Base-by-base conservation (phyloP, 192 early-diverging fungal species). In the Neocallimastix lanati region DNA sequence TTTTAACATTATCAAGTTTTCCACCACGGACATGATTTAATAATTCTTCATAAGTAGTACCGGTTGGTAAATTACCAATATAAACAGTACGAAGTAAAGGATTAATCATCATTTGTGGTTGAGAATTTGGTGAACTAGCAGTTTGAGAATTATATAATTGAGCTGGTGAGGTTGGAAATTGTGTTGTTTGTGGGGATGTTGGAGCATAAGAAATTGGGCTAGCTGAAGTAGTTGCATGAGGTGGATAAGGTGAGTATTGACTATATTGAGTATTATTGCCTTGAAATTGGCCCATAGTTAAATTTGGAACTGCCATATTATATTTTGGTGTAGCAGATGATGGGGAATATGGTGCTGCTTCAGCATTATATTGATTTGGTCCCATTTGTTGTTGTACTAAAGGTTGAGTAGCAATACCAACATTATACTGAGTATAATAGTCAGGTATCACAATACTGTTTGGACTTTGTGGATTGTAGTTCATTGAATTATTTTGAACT, bases 11-110 rank as follows among this genome's bases (percentile, higher is more conserved):
- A 81, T 95, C 93, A 28, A 96, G 82, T 14, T 86, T 81, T 15
- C 95, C 95, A 36, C 86, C 85, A 37, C 88, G 90, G 33, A 95
- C 88, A 76, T 89, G 80, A 82, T 94, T 91, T 40, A 94, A 82
- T 15, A 96, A 83, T 14, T 94, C 91, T 58, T 88, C 86, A 28
- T 91, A 81, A 1, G 85, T 85, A 13, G 86, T 84, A 37, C 86
- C 87, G 0, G 86, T 15, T 2, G 93, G 90, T 21, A 96, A 81
- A 79, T 93, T 92, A 76, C 95, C 95, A 37, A 96, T 81, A 82
- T 95, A 96, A 14, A 96, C 84, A 7, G 95, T 96, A 35, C 94
- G 90, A 77, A 85, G 50, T 67, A 67, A 67, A 67, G 50, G 50
- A 67, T 67, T 67, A 67, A 67, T 67, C 50, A 67, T 67, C 50